Evolutionary conservation across 169 alveolate species (phyloP), one percentile per base, ranked within the genome.

Genomic region (Plasmodium gallinaceum): DNA sequence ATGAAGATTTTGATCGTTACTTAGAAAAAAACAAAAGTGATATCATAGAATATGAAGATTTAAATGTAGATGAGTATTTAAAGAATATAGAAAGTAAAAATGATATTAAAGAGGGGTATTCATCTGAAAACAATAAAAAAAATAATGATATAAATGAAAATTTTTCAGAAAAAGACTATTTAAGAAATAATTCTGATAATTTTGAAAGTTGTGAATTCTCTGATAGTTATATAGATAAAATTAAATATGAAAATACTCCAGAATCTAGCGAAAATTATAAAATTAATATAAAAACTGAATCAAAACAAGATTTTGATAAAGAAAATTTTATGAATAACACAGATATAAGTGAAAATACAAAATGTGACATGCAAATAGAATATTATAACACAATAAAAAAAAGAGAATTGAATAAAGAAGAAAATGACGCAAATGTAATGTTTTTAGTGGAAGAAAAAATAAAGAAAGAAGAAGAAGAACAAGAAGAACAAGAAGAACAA

Each of bases 181-280:
- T 66, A 46, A 45, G 61, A 42, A 65, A 69, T 22, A 26, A 65
- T 16, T 78, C 66, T 66, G 80, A 78, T 64, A 78, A 6, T 42
- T 78, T 78, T 42, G 66, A 78, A 78, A 78, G 76, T 22, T 48
- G 46, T 6, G 68, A 66, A 32, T 64, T 20, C 48, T 37, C 39
- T 69, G 20, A 54, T 18, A 54, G 64, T 54, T 54, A 54, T 54
- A 14, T 18, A 18, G 32, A 54, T 54, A 54, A 18, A 54, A 39
- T 12, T 22, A n/a, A 22, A 37, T 9, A 39, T 20, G 57, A 9
- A 12, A 4, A 74, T 20, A 6, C 39, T 9, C 61, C 24, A 61
- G 46, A 20, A 57, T 18, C 0, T 74, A 18, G 9, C 52, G 54
- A 74, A 48, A 16, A 57, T 61, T 74, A 37, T 26, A 61, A 74